These are phyloP conservation scores for Nicotiana attenuata DNA, from an alignment of 257 asterid genomes.

Conservation along the genomic window DNA sequence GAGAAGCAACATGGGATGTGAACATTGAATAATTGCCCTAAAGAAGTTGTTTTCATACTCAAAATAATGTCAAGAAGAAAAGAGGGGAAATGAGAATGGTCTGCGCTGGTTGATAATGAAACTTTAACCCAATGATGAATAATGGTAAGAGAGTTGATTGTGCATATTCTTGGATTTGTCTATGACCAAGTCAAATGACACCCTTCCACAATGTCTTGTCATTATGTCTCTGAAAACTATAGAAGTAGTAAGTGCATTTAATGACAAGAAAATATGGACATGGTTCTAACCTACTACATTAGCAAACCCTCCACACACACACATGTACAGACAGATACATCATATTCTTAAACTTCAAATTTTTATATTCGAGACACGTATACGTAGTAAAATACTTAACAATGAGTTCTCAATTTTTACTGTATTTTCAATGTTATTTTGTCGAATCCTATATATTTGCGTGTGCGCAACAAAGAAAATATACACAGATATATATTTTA, in stretches of 20 bases:
- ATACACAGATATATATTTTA: too few relatives aligned
- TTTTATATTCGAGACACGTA: neutral
- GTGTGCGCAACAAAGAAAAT: too few relatives aligned
- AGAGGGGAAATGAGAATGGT: neutral
- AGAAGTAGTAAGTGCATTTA: neutral
- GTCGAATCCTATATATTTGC: too few relatives aligned
- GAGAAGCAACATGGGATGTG: neutral
- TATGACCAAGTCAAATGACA: neutral
- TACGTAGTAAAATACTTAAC: neutral
- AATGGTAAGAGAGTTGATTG: neutral
- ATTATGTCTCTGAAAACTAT: neutral
- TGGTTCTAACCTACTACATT: neutral
- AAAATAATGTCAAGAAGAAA: neutral
- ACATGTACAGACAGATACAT: neutral
- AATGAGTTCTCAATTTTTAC: too few relatives aligned
- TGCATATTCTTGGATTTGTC: neutral
- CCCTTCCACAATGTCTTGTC: constrained; percentile 1
- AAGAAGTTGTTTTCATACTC: neutral
- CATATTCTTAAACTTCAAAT: neutral
- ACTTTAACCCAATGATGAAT: neutral
- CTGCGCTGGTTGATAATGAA: neutral
- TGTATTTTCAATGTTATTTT: too few relatives aligned
- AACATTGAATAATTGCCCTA: neutral
- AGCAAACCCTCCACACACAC: neutral
- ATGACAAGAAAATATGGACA: neutral